Evolutionary conservation across 768 basidiomycete genomes (phyloP).

Genomic region (Suillus variegatus): DNA sequence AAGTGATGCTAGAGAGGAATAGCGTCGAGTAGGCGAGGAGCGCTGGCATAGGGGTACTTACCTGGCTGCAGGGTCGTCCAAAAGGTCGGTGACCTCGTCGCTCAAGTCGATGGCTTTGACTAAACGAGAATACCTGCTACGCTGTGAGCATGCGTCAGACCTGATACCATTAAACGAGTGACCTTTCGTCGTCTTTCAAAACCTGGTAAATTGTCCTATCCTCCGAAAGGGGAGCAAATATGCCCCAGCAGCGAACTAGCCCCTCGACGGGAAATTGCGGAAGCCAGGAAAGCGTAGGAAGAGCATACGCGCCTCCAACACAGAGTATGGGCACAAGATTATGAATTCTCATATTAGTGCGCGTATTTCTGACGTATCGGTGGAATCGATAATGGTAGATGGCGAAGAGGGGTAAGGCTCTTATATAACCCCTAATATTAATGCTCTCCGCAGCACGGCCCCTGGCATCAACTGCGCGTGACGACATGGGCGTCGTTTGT

Average conservation of each 20-base stretch:
- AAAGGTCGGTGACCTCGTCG: slow-evolving; percentile 36
- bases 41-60: slow-evolving; percentile 17
- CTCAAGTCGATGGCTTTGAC: slow-evolving; percentile 43
- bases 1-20: slow-evolving; percentile 43
- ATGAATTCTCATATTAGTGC: slow-evolving; percentile 16
- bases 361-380: background rate
- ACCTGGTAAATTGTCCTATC: slow-evolving; percentile 32
- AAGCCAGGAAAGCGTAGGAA: slow-evolving; percentile 26
- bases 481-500: background rate
- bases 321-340: slow-evolving; percentile 17
- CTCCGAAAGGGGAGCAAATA: slow-evolving; percentile 2
- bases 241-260: slow-evolving; percentile 10
- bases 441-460: slow-evolving; percentile 13
- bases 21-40: background rate
- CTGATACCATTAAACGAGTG: no score
- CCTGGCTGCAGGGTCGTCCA: slow-evolving; percentile 42
- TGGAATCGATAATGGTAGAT: background rate
- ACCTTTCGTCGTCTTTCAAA: slow-evolving; percentile 22
- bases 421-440: slow-evolving; percentile 6
- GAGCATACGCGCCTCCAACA: slow-evolving; percentile 16
- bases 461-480: background rate
- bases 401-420: background rate
- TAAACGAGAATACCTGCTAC: slow-evolving; percentile 39
- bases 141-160: background rate
- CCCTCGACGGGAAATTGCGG: slow-evolving; percentile 20